A percentile compares a stretch with the other conserved stretches of the same genome.
These are phyloP conservation scores for Aegle marmelos DNA, from an alignment of 345 rosid species.

Conservation along the genomic window DNA sequence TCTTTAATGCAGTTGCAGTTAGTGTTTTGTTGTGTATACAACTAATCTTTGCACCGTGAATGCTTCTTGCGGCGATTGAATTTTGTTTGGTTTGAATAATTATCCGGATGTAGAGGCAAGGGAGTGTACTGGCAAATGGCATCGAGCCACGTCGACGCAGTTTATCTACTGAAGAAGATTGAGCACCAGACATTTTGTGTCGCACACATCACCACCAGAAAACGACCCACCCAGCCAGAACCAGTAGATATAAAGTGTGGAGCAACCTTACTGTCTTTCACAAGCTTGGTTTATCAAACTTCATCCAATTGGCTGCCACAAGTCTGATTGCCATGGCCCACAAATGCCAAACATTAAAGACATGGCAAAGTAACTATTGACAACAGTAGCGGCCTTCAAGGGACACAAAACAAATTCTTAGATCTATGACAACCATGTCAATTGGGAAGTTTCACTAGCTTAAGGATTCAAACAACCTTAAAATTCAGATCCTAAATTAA, in stretches of 20 bases:
- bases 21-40: slow-evolving; percentile 1
- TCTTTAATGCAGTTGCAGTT: slow-evolving; percentile 17
- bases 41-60: not conserved
- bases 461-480: not conserved
- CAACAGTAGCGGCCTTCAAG: too few relatives aligned
- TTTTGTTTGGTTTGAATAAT: slow-evolving; percentile 26
- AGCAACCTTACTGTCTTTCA: too few relatives aligned
- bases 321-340: not conserved
- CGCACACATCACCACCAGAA: not conserved
- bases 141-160: slow-evolving; percentile 36
- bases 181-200: slow-evolving; percentile 23
- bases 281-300: not conserved
- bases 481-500: not conserved
- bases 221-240: not conserved
- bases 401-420: not conserved
- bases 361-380: not conserved
- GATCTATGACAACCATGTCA: too few relatives aligned
- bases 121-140: slow-evolving; percentile 38
- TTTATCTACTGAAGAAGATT: slow-evolving; percentile 31
- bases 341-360: not conserved
- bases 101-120: slow-evolving; percentile 38
- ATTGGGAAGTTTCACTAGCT: not conserved
- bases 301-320: not conserved
- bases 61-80: slow-evolving; percentile 27
- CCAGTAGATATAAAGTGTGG: not conserved